These are phyloP conservation scores for Hymenoscyphus repandus DNA, from an alignment of 2,329 filamentous ascomycete genomes.

Conservation along the genomic window DNA sequence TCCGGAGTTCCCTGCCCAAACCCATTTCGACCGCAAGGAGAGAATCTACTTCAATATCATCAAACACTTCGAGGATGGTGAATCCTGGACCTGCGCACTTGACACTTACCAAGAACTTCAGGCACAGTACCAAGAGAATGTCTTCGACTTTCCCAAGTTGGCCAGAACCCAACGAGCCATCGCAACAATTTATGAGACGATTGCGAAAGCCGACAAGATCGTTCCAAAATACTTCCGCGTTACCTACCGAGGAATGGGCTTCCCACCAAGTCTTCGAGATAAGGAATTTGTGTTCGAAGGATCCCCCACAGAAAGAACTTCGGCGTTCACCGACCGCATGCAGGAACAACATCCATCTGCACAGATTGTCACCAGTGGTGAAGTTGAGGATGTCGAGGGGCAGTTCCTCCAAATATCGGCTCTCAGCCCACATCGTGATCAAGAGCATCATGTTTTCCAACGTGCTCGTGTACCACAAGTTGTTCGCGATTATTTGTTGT, in stretches of 20 bases:
- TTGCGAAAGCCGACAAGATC: conserved; percentile 73
- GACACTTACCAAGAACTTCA: conserved; percentile 87
- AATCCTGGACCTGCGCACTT: conserved; percentile 85
- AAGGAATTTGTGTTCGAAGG: conserved; percentile 93
- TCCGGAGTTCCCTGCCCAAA: conserved; percentile 75
- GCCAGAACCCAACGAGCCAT: conserved; percentile 86
- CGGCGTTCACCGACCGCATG: conserved; percentile 84
- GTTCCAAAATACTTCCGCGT: conserved; percentile 89
- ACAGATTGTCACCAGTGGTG: conserved; percentile 67
- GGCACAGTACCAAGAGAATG: conserved; percentile 81
- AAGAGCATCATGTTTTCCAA: conserved; percentile 79
- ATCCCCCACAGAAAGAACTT: conserved; percentile 67
- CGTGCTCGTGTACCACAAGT: conserved; percentile 77
- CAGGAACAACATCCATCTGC: conserved; percentile 85
- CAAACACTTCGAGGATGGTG: conserved; percentile 89
- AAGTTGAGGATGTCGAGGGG: conserved; percentile 77
- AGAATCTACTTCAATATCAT: conserved; percentile 91
- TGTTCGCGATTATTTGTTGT: conserved; percentile 80
- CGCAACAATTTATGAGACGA: conserved; percentile 84
- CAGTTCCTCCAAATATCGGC: conserved; percentile 82
- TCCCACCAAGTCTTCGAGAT: conserved; percentile 73
- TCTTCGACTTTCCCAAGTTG: conserved; percentile 88
- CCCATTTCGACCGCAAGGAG: conserved; percentile 89
- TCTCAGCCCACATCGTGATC: conserved; percentile 76
- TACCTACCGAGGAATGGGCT: conserved; percentile 82